Conservation (phyloP, 1,139 yeast species). For the Candida sp. region DNA sequence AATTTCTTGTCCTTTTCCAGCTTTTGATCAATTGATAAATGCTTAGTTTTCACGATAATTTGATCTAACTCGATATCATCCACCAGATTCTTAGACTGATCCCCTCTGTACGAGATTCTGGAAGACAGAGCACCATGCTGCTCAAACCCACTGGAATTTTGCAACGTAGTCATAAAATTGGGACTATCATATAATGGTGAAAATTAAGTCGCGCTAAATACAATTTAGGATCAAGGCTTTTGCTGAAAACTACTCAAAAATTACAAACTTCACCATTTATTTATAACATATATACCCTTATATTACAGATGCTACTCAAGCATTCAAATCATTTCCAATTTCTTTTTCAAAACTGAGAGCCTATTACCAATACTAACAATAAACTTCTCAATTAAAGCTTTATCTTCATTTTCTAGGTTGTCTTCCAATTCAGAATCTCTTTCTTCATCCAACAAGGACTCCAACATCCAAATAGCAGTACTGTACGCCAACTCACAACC, state of each 20-base stretch:
- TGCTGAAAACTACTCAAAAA: too few species aligned
- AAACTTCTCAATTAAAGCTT: constrained; percentile 71
- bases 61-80: constrained; percentile 21
- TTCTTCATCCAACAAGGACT: constrained; percentile 65
- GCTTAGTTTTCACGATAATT: constrained; percentile 23
- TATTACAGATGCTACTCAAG: not conserved
- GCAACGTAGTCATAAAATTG: not conserved
- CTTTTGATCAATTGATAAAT: constrained; percentile 13
- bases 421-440: constrained; percentile 19
- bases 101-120: not conserved
- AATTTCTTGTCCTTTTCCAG: constrained; percentile 5
- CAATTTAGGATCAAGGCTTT: too few species aligned
- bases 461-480: constrained; percentile 94
- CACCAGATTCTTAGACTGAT: not conserved
- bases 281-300: not conserved
- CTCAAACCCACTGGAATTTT: not conserved
- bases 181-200: too few species aligned
- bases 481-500: constrained; percentile 89
- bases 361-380: constrained; percentile 72
- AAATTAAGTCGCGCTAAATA: too few species aligned
- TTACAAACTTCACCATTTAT: not conserved
- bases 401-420: constrained; percentile 66
- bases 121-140: not conserved
- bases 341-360: constrained; percentile 54
- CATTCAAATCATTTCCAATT: constrained; percentile 18